Percentiles rank a stretch among this genome's conserved stretches.
Evolutionary conservation across 768 basidiomycete genomes (phyloP).

Genomic region (Hebeloma cylindrosporum): DNA sequence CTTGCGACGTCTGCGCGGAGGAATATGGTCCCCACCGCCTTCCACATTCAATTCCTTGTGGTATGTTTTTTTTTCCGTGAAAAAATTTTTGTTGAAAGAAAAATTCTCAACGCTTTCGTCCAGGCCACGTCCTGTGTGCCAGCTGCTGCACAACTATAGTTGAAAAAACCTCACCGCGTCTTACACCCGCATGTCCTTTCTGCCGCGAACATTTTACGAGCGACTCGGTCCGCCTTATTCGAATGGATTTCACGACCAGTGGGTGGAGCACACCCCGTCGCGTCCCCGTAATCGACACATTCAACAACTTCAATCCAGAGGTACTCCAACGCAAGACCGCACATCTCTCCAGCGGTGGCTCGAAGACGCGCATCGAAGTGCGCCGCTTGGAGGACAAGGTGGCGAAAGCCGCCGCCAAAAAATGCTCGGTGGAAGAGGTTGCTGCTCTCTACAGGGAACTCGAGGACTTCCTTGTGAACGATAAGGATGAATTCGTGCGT

Average conservation of each 20-base stretch:
- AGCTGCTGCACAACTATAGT: slow-evolving; percentile 77
- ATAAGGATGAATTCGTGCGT: slow-evolving; percentile 69
- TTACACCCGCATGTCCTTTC: slow-evolving; percentile 78
- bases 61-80: slow-evolving; percentile 41
- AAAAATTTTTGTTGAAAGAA: slow-evolving; percentile 17
- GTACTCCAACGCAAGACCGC: slow-evolving; percentile 48
- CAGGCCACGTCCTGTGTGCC: slow-evolving; percentile 81
- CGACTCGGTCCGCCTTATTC: slow-evolving; percentile 72
- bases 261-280: slow-evolving; percentile 70
- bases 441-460: slow-evolving; percentile 75
- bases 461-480: slow-evolving; percentile 68
- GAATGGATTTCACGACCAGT: slow-evolving; percentile 70
- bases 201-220: slow-evolving; percentile 74
- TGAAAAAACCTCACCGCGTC: slow-evolving; percentile 74
- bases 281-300: slow-evolving; percentile 50
- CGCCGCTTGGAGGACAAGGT: slow-evolving; percentile 77
- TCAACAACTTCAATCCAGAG: slow-evolving; percentile 39
- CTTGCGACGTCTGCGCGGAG: slow-evolving; percentile 90
- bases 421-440: slow-evolving; percentile 87
- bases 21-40: slow-evolving; percentile 74
- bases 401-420: slow-evolving; percentile 75
- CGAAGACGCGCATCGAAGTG: slow-evolving; percentile 52
- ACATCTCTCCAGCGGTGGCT: slow-evolving; percentile 45
- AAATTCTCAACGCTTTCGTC: slow-evolving; percentile 2
- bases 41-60: slow-evolving; percentile 82